Conservation (phyloP, 75 land plant species). For the Larix kaempferi region DNA sequence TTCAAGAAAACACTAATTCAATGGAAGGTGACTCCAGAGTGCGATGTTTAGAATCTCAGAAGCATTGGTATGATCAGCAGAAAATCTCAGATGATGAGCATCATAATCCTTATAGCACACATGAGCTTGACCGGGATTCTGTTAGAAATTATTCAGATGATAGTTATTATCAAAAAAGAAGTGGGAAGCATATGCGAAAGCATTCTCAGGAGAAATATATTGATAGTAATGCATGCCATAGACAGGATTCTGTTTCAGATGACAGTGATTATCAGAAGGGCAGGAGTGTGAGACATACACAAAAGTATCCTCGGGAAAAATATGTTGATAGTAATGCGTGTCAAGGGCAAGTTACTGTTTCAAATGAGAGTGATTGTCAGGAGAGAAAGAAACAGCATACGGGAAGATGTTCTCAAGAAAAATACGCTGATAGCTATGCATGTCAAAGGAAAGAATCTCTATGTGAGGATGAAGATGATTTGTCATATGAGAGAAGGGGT, state of each 20-base stretch:
- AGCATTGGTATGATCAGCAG: conserved; percentile 16
- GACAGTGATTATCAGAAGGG: conserved; percentile 15
- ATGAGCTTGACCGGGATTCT: conserved; percentile 39
- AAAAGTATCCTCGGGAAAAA: not conserved
- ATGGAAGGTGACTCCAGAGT: conserved; percentile 25
- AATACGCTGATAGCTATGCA: conserved; percentile 12
- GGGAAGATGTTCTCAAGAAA: conserved; percentile 23
- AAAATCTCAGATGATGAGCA: conserved; percentile 12
- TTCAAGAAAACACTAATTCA: conserved; percentile 17
- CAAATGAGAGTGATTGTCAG: conserved; percentile 9
- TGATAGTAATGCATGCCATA: conserved; percentile 14
- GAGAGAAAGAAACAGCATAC: conserved; percentile 10
- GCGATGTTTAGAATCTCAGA: conserved; percentile 16
- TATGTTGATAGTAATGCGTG: conserved; percentile 3
- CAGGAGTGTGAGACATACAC: not conserved
- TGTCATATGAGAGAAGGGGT: conserved; percentile 17
- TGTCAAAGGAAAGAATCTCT: conserved; percentile 6
- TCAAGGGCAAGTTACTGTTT: conserved; percentile 7
- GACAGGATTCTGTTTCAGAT: conserved; percentile 13
- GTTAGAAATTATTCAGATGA: conserved; percentile 12
- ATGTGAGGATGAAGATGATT: conserved; percentile 20
- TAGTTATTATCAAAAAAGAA: not conserved
- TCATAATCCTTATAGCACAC: conserved; percentile 5
- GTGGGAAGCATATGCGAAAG: conserved; percentile 16
- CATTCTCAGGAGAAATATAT: conserved; percentile 16